Evolutionary conservation across 768 basidiomycete genomes (phyloP), one percentile per base, ranked within the genome.

Genomic region (Lactarius quietus): DNA sequence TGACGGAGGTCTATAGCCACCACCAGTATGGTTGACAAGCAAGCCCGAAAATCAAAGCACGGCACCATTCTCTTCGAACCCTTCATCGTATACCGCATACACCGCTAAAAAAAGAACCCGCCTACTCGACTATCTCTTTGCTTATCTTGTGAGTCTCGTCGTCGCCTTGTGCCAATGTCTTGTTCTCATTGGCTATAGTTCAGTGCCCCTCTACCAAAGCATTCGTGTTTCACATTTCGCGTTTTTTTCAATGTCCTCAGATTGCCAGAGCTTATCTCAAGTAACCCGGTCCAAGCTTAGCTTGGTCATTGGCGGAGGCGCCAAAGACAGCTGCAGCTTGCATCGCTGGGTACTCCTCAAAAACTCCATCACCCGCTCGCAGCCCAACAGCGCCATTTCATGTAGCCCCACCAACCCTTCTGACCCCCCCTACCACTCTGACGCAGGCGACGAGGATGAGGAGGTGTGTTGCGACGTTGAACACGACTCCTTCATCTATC

Each of bases 281-380:
- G 85, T 73, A 82, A 80, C 78, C 59, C 67, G 68, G 59, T 69
- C 64, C 41, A 70, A 93, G 81, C 81, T 93, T 78, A 84, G 86
- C 69, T 75, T 82, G 69, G 87, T 84, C 72, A 74, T 83, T 71
- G 81, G 81, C 62, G 76, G 78, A 73, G 75, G 79, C 70, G 69
- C 70, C 69, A 86, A 83, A 78, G 88, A 89, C 78, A 84, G 77
- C 69, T 82, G 83, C 80, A 90, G 85, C 78, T 83, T 93, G 78
- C 89, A 90, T 73, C 89, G 90, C 74, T 92, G 89, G 89, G 91
- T 93, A 59, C 81, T 93, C 64, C 82, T 93, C 73, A 92, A 92
- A 87, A 93, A 93, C 75, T 91, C 89, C 35, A 82, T 92, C 68
- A 76, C 84, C 69, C 81, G 80, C 70, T 81, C 86, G 67, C 80